phyloP scores from a whole-genome alignment of 495 filamentous ascomycete genomes.

The Polyplosphaeria fusca region DNA sequence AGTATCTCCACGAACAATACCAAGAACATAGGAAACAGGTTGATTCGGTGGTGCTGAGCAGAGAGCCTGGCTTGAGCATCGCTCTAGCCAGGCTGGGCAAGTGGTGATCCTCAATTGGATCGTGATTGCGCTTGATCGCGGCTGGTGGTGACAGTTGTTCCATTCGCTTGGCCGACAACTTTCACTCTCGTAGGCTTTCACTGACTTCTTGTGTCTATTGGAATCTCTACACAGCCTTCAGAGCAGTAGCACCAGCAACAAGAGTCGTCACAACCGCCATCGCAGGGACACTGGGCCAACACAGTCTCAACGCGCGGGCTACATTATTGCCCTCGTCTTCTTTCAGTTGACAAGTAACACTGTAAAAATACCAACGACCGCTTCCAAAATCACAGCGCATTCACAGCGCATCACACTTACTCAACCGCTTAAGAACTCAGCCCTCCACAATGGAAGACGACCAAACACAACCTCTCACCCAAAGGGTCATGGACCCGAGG shows the following conservation, averaged over 20 bases:
- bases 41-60: not conserved
- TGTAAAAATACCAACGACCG: not conserved
- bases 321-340: not conserved
- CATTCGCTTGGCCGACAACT: conserved; percentile 24
- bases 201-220: not conserved
- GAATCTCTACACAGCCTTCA: no score
- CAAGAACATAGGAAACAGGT: not conserved
- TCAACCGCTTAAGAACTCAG: not conserved
- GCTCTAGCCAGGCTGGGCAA: conserved; percentile 5
- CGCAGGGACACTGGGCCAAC: no score
- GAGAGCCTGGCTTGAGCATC: conserved; percentile 11
- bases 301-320: no score
- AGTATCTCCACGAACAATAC: not conserved
- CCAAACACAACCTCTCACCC: conserved; percentile 68
- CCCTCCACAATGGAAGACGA: conserved; percentile 31
- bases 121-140: no score
- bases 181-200: not conserved
- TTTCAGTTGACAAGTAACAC: not conserved
- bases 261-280: not conserved
- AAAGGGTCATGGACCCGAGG: conserved; percentile 75
- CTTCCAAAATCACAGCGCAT: not conserved
- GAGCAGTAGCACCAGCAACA: not conserved
- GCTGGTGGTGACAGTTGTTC: no score
- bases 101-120: conserved; percentile 1
- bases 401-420: not conserved